Conservation (phyloP, 192 early-diverging fungal species). For the Coemansia sp. region DNA sequence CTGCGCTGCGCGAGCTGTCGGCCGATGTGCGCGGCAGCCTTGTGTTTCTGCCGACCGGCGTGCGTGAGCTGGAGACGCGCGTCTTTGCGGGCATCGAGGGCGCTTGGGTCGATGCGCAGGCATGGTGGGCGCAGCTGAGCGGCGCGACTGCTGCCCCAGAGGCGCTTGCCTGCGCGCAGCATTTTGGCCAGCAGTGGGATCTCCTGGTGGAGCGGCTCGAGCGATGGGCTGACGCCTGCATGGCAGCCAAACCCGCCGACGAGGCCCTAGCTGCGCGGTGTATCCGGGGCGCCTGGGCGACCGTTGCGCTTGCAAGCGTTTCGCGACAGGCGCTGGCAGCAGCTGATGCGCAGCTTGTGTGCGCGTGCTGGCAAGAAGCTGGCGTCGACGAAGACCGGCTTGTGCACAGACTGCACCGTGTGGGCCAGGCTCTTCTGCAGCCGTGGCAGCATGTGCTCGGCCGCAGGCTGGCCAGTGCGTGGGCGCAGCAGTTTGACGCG, state of each 20-base stretch:
- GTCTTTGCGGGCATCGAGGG: slow-evolving; percentile 14
- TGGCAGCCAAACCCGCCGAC: not conserved
- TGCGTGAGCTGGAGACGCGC: slow-evolving; percentile 6
- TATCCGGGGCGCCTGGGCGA: slow-evolving; percentile 37
- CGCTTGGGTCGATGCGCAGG: slow-evolving; percentile 31
- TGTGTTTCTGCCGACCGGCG: slow-evolving; percentile 22
- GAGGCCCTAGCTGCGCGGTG: slow-evolving; percentile 5
- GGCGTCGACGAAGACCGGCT: not conserved
- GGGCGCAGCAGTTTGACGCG: slow-evolving; percentile 23
- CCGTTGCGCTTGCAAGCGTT: slow-evolving; percentile 14
- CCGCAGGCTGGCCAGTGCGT: slow-evolving; percentile 12
- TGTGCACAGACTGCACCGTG: slow-evolving; percentile 9
- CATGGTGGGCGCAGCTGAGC: slow-evolving; percentile 48
- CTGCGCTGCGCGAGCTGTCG: slow-evolving; percentile 4
- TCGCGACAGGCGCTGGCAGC: not conserved
- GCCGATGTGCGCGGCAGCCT: slow-evolving; percentile 12
- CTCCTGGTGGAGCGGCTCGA: slow-evolving; percentile 18
- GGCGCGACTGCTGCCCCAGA: slow-evolving; percentile 27
- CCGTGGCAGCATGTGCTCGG: slow-evolving; percentile 34
- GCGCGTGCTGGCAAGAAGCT: slow-evolving; percentile 29
- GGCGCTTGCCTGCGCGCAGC: slow-evolving; percentile 12
- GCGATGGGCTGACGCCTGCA: slow-evolving; percentile 14
- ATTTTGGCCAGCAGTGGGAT: slow-evolving; percentile 27
- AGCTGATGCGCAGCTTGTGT: slow-evolving; percentile 11
- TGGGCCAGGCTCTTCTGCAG: slow-evolving; percentile 12